A percentile compares a stretch with the other conserved stretches of the same genome.
phyloP scores from a whole-genome alignment of 202 grass and related monocot species.

The Sporobolus alterniflorus region DNA sequence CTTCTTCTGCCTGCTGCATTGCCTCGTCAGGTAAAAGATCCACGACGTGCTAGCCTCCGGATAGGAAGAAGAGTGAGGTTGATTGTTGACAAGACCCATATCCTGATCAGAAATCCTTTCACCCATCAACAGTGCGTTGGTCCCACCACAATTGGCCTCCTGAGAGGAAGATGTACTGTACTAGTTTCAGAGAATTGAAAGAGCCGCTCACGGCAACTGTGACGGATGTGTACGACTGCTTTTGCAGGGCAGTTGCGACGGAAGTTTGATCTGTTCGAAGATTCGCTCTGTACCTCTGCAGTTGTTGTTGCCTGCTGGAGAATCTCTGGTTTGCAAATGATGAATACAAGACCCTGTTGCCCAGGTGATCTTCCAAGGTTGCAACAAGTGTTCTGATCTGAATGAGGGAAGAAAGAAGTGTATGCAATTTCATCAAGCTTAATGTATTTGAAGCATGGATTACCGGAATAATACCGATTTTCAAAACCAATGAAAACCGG shows the following conservation, averaged over 20 bases:
- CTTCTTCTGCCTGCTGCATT: not conserved
- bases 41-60: not conserved
- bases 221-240: constrained; percentile 1
- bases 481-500: no score
- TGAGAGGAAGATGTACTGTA: no score
- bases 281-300: constrained; percentile 19
- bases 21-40: not conserved
- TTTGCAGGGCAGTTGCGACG: constrained; percentile 17
- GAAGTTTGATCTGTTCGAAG: constrained; percentile 31
- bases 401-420: not conserved
- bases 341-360: not conserved
- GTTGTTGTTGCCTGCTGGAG: not conserved
- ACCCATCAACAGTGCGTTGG: constrained; percentile 9
- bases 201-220: constrained; percentile 20
- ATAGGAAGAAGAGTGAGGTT: not conserved
- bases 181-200: no score
- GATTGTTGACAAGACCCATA: constrained; percentile 15
- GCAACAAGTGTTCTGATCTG: not conserved
- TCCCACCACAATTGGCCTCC: no score
- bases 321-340: not conserved
- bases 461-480: no score
- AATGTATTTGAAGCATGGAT: no score
- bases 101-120: constrained; percentile 12
- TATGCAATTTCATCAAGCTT: not conserved
- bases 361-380: not conserved